Percentiles rank a stretch among this genome's conserved stretches.
These are phyloP conservation scores for Plenodomus lindquistii DNA, from an alignment of 2,329 filamentous ascomycete genomes.

Conservation along the genomic window DNA sequence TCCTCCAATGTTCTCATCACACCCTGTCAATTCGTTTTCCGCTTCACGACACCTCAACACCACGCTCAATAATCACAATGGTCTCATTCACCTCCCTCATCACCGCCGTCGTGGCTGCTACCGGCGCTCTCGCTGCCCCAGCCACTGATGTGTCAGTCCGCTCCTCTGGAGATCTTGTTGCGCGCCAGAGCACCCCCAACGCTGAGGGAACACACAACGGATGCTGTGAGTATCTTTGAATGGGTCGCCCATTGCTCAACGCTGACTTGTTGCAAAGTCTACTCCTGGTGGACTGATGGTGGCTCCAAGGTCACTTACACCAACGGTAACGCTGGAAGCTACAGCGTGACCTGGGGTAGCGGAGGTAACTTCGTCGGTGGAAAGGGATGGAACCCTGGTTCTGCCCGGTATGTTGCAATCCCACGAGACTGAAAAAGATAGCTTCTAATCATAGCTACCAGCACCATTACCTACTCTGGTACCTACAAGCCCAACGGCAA, in stretches of 20 bases:
- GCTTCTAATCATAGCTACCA: conserved; percentile 9
- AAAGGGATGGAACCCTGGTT: conserved; percentile 62
- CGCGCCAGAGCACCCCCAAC: conserved; percentile 49
- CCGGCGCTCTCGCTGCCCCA: conserved; percentile 31
- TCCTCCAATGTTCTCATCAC: conserved; percentile 13
- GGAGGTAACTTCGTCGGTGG: conserved; percentile 62
- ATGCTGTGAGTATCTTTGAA: conserved; percentile 48
- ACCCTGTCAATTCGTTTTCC: conserved; percentile 12
- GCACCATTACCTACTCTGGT: conserved; percentile 42
- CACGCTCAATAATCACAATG: conserved; percentile 19
- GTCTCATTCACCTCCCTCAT: conserved; percentile 35
- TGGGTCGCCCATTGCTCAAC: neutral
- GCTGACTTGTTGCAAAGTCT: conserved; percentile 31
- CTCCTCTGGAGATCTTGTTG: conserved; percentile 30
- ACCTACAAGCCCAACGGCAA: conserved; percentile 40
- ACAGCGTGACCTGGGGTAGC: conserved; percentile 55
- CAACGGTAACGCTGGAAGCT: conserved; percentile 57
- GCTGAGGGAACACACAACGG: conserved; percentile 59
- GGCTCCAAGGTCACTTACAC: conserved; percentile 58
- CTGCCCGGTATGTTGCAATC: conserved; percentile 47
- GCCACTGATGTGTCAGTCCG: conserved; percentile 45
- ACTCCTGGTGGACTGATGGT: conserved; percentile 64
- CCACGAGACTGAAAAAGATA: neutral
- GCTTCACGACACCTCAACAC: neutral
- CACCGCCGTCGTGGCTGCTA: conserved; percentile 28